Evolutionary conservation across 106 monocot species (phyloP).

Genomic region (Dendrobium nobile): DNA sequence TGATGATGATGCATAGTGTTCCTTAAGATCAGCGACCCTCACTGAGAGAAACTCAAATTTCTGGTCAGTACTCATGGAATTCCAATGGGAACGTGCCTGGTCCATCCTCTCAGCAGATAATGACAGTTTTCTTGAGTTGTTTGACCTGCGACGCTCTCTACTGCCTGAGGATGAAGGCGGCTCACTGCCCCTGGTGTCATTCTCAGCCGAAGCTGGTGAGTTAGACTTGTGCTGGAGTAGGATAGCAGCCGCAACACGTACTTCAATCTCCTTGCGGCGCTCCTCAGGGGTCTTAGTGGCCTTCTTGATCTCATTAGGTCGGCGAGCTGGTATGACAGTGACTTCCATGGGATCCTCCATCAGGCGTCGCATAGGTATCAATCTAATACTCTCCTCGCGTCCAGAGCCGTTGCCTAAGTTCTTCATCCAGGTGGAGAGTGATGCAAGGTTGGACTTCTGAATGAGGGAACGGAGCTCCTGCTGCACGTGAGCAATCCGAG

Average conservation of each 20-base stretch:
- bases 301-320: constrained; percentile 94
- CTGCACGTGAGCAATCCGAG: constrained; percentile 50
- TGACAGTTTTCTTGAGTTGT: constrained; percentile 35
- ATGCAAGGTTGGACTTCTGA: constrained; percentile 86
- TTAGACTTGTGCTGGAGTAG: constrained; percentile 57
- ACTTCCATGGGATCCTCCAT: constrained; percentile 72
- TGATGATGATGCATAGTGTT: constrained; percentile 25
- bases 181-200: constrained; percentile 1
- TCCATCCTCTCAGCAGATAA: constrained; percentile 46
- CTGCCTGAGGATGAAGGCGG: constrained; percentile 25
- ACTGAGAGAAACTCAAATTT: constrained; percentile 41
- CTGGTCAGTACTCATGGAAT: constrained; percentile 45
- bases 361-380: constrained; percentile 68
- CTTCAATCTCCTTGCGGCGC: constrained; percentile 90
- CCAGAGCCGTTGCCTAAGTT: constrained; percentile 21
- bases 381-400: constrained; percentile 61
- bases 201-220: neutral
- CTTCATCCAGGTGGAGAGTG: constrained; percentile 85
- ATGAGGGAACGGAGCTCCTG: constrained; percentile 62
- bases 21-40: constrained; percentile 39
- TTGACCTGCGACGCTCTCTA: constrained; percentile 50
- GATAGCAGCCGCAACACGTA: constrained; percentile 79
- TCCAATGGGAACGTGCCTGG: constrained; percentile 63
- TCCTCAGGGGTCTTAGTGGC: constrained; percentile 82
- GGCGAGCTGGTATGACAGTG: constrained; percentile 35